Percentiles rank a stretch among this genome's conserved stretches.
phyloP scores from a whole-genome alignment of 805 yeast species.

The Kurtzmaniella cleridarum region DNA sequence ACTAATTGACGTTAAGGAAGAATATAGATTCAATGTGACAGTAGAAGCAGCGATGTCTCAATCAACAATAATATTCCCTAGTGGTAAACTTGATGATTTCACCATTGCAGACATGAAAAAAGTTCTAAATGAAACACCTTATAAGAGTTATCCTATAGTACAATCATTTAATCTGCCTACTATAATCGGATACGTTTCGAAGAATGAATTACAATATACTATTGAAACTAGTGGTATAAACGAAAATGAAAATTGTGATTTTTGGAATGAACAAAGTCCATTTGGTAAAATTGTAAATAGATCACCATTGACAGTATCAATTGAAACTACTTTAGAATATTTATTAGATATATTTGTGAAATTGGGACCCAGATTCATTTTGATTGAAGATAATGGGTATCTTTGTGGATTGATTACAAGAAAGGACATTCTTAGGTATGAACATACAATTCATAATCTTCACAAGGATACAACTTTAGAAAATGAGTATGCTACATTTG shows the following conservation, averaged over 20 bases:
- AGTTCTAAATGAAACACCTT: constrained; percentile 27
- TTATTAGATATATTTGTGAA: constrained; percentile 66
- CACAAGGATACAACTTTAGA: constrained; percentile 10
- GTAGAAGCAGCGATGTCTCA: constrained; percentile 60
- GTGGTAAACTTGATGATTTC: constrained; percentile 20
- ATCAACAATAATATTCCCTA: constrained; percentile 32
- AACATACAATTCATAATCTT: constrained; percentile 31
- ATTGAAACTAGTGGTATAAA: constrained; percentile 13
- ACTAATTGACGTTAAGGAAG: constrained; percentile 66
- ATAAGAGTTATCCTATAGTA: constrained; percentile 53
- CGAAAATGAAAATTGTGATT: constrained; percentile 8
- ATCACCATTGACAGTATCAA: constrained; percentile 59
- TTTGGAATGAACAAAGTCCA: constrained; percentile 5
- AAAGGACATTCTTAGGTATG: constrained; percentile 74
- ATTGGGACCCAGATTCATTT: constrained; percentile 72
- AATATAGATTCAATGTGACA: constrained; percentile 42
- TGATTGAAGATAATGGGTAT: constrained; percentile 57
- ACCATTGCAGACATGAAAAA: constrained; percentile 26
- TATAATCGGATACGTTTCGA: constrained; percentile 42
- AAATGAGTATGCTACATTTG: constrained; percentile 15
- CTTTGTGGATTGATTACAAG: constrained; percentile 76
- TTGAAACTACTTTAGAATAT: constrained; percentile 51
- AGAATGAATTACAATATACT: constrained; percentile 33
- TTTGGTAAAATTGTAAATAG: constrained; percentile 36
- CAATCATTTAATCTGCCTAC: constrained; percentile 29